Evolutionary conservation across 192 early-diverging fungal genomes (phyloP), one percentile per base, ranked within the genome.

Genomic region (Coemansia sp.): DNA sequence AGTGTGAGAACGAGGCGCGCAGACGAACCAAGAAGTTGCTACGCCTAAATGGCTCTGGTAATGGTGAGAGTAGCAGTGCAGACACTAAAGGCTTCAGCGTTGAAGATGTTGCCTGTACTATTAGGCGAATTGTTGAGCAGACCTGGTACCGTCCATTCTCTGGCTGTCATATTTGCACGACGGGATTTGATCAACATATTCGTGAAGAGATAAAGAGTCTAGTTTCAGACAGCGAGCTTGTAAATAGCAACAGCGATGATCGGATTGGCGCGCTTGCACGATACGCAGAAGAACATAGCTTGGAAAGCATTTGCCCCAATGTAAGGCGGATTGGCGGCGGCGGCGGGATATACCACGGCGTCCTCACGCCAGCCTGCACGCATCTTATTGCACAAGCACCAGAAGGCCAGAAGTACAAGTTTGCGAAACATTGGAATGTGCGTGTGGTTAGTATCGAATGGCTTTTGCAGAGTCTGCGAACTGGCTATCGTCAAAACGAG

Each of bases 331-430:
- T 83, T 33, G 77, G 81, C 30, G 81, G 81, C 30, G 81, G 81
- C 20, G 76, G 76, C 5, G 81, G 76, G 23, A 24, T 61, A 8
- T 83, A 83, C 57, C 61, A 64, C 32, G 63, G 66, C 30, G 59
- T 61, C 17, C 63, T 83, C 31, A 78, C 71, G 0, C 57, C 52
- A n/a, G 50, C 61, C 1, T 83, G 81, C 70, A 78, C 81, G 17
- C 81, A 83, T 29, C 66, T 83, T 27, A 78, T 83, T 55, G 69
- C 75, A 2, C 56, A 33, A 6, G 51, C 51, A 2, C 62, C 66
- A 0, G 30, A 70, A 6, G 72, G 76, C 25, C 66, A 83, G 59
- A 83, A 83, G 51, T 83, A 66, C 70, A 66, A 59, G 72, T 83
- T 72, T 67, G 81, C 76, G 30, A 68, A 61, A 57, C 55, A 63